Percentiles rank a stretch among this genome's conserved stretches.
Conservation (phyloP, 192 early-diverging fungal genomes). For the Mortierella antarctica region DNA sequence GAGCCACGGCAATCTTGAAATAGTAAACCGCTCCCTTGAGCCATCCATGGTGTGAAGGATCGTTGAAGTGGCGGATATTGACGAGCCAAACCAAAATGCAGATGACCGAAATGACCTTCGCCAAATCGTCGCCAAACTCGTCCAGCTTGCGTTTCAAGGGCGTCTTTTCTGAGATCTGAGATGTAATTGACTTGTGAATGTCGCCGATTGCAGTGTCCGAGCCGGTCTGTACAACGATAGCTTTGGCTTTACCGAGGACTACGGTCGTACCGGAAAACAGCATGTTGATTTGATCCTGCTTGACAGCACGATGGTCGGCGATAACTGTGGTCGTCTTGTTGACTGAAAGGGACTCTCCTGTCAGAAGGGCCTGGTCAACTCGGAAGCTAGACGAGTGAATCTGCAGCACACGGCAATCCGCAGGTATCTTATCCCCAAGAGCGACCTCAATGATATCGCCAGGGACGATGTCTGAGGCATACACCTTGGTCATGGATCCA, state of each 20-base stretch:
- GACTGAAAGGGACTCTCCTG: conserved; percentile 95
- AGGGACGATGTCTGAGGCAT: conserved; percentile 87
- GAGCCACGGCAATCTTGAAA: conserved; percentile 98
- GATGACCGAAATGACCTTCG: conserved; percentile 86
- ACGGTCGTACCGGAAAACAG: conserved; percentile 96
- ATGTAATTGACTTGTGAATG: conserved; percentile 89
- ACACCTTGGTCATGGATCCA: conserved; percentile 72
- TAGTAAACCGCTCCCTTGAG: conserved; percentile 96
- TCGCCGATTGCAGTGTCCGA: conserved; percentile 91
- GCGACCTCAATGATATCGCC: conserved; percentile 94
- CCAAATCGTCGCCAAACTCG: conserved; percentile 92
- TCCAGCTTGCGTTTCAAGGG: conserved; percentile 96
- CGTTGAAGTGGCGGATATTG: conserved; percentile 97
- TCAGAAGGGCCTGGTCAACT: conserved; percentile 94
- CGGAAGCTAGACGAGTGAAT: conserved; percentile 88
- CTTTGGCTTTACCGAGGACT: conserved; percentile 88
- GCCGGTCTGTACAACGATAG: conserved; percentile 92
- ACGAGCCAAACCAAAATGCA: conserved; percentile 97
- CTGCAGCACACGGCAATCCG: conserved; percentile 89
- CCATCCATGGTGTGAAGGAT: conserved; percentile 91
- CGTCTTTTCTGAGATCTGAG: conserved; percentile 90
- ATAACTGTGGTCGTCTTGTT: conserved; percentile 78
- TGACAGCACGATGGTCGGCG: conserved; percentile 78
- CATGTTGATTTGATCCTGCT: conserved; percentile 98
- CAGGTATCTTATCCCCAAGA: conserved; percentile 97